Conservation (phyloP, 106 monocot genomes). For the Iris macrosiphon region DNA sequence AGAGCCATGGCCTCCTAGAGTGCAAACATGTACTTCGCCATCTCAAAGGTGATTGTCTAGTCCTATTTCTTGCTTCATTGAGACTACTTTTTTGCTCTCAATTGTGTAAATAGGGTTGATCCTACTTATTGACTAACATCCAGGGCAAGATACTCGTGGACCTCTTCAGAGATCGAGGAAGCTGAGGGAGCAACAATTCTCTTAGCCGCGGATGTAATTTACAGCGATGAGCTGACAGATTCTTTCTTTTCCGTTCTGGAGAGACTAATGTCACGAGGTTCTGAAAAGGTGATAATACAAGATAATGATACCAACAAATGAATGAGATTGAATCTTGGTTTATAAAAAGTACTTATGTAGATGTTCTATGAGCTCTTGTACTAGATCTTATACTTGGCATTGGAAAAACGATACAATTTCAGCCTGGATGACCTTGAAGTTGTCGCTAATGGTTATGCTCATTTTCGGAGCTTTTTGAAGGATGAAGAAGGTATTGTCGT, state of each 20-base stretch:
- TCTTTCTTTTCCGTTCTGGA: constrained; percentile 50
- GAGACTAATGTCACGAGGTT: constrained; percentile 67
- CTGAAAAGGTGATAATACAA: constrained; percentile 44
- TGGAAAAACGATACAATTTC: constrained; percentile 96
- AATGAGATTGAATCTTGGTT: not conserved
- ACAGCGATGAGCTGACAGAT: constrained; percentile 72
- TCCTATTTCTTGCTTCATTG: no score
- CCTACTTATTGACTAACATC: constrained; percentile 2
- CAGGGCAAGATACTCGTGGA: constrained; percentile 62
- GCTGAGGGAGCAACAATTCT: constrained; percentile 53
- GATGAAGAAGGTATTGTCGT: constrained; percentile 31
- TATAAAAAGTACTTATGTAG: not conserved
- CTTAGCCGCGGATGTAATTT: constrained; percentile 93
- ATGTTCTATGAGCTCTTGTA: not conserved
- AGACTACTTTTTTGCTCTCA: not conserved
- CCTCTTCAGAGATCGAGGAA: constrained; percentile 49
- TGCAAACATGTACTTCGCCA: constrained; percentile 8
- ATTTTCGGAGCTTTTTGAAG: constrained; percentile 55
- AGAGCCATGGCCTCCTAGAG: constrained; percentile 61
- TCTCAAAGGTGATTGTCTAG: constrained; percentile 33
- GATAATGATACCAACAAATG: not conserved
- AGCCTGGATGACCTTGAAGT: constrained; percentile 76
- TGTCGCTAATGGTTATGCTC: constrained; percentile 87
- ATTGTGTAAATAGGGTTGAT: not conserved
- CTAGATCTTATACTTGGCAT: constrained; percentile 77